A percentile compares a stretch with the other conserved stretches of the same genome.
phyloP scores from a whole-genome alignment of 2,329 filamentous ascomycete genomes.

The Botrytis fragariae region DNA sequence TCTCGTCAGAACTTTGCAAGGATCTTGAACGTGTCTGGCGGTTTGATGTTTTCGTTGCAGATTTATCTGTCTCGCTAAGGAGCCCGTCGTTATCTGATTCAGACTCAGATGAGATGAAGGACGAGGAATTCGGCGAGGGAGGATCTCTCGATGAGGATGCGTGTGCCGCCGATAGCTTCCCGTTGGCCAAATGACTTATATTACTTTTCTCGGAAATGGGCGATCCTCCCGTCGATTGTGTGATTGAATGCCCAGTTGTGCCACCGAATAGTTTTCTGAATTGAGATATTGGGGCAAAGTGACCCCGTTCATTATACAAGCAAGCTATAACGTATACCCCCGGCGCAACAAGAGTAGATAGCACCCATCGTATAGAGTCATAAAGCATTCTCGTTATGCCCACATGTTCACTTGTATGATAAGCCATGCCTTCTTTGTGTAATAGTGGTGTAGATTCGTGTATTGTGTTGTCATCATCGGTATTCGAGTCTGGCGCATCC shows the following conservation, averaged over 20 bases:
- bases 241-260: constrained; percentile 34
- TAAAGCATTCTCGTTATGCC: constrained; percentile 70
- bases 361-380: constrained; percentile 72
- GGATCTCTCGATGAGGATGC: constrained; percentile 24
- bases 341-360: constrained; percentile 76
- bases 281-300: constrained; percentile 75
- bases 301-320: constrained; percentile 77
- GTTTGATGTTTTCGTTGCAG: constrained; percentile 23
- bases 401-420: constrained; percentile 44
- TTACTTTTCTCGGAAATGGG: constrained; percentile 22
- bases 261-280: constrained; percentile 60
- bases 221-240: constrained; percentile 38
- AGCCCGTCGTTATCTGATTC: constrained; percentile 56
- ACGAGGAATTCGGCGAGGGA: constrained; percentile 46
- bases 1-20: constrained; percentile 58
- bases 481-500: constrained; percentile 42
- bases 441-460: constrained; percentile 72
- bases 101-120: constrained; percentile 61
- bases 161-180: constrained; percentile 26
- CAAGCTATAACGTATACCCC: constrained; percentile 79
- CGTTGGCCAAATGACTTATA: constrained; percentile 24
- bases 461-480: constrained; percentile 32
- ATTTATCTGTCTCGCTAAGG: constrained; percentile 28
- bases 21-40: constrained; percentile 65
- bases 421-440: constrained; percentile 38